Conservation (phyloP, 495 filamentous ascomycete species). For the Aspergillus bertholletiae region DNA sequence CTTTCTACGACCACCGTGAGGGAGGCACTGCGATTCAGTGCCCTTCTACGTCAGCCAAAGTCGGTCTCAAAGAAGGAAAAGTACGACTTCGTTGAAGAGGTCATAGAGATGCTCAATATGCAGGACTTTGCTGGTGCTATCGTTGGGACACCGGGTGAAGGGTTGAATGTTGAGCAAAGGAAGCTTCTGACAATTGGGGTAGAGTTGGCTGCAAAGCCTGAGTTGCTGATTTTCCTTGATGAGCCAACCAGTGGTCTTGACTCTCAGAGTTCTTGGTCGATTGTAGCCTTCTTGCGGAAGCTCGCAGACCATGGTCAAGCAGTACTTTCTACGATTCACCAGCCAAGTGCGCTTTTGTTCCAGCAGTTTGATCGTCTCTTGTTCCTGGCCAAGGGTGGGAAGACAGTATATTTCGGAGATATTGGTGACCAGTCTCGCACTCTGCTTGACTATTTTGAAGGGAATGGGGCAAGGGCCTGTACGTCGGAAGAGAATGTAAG, state of each 20-base stretch:
- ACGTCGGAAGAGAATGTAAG: constrained; percentile 74
- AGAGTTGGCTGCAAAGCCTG: constrained; percentile 86
- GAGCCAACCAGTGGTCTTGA: constrained; percentile 88
- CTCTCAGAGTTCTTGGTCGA: constrained; percentile 82
- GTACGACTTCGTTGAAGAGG: constrained; percentile 46
- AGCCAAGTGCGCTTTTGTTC: constrained; percentile 88
- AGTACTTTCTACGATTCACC: constrained; percentile 91
- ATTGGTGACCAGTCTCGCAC: constrained; percentile 72
- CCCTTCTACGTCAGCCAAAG: constrained; percentile 77
- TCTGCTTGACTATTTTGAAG: constrained; percentile 73
- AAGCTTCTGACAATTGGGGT: constrained; percentile 90
- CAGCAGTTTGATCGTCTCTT: constrained; percentile 88
- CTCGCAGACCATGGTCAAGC: constrained; percentile 84
- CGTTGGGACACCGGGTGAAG: constrained; percentile 43
- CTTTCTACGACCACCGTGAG: constrained; percentile 78
- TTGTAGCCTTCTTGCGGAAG: constrained; percentile 77
- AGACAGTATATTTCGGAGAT: constrained; percentile 87
- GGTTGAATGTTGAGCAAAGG: constrained; percentile 89
- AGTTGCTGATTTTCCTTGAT: constrained; percentile 89
- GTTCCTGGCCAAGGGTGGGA: constrained; percentile 76
- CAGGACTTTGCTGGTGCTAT: constrained; percentile 42
- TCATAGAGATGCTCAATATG: constrained; percentile 52
- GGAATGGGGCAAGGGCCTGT: constrained; percentile 67
- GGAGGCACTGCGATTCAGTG: constrained; percentile 78
- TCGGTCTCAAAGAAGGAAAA: constrained; percentile 43